Conservation (phyloP, 2,329 filamentous ascomycete genomes). For the Calycina herbarum region DNA sequence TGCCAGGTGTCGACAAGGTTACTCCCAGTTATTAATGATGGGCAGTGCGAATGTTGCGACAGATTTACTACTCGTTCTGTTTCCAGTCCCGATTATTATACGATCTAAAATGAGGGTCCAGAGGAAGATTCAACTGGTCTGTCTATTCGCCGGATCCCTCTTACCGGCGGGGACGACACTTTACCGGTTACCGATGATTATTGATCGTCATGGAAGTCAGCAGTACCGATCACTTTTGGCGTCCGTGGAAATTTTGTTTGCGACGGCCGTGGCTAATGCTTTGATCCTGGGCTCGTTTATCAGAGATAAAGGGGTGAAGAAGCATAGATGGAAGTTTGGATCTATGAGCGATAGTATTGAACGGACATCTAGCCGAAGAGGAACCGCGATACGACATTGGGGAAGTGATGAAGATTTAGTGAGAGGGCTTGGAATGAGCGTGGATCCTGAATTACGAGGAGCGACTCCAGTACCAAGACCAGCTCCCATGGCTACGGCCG, state of each 20-base stretch:
- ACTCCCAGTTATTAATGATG: constrained; percentile 85
- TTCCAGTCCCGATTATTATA: constrained; percentile 86
- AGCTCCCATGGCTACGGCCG: constrained; percentile 36
- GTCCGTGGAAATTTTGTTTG: constrained; percentile 86
- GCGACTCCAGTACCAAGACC: constrained; percentile 29
- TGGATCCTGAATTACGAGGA: constrained; percentile 53
- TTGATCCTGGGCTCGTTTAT: constrained; percentile 92
- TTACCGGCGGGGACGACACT: constrained; percentile 76
- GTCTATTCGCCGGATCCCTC: constrained; percentile 83
- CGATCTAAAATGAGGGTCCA: constrained; percentile 73
- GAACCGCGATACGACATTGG: constrained; percentile 63
- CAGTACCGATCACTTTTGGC: constrained; percentile 87
- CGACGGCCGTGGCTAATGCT: constrained; percentile 82
- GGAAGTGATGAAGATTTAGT: constrained; percentile 92
- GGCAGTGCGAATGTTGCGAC: constrained; percentile 86
- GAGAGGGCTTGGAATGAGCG: constrained; percentile 71
- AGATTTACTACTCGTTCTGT: constrained; percentile 81
- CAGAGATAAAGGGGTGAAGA: constrained; percentile 86
- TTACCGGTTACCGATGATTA: constrained; percentile 78
- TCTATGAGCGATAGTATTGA: constrained; percentile 63
- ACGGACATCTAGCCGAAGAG: constrained; percentile 44
- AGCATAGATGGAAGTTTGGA: constrained; percentile 73
- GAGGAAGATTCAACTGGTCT: constrained; percentile 75
- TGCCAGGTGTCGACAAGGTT: constrained; percentile 80
- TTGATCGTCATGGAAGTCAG: constrained; percentile 69